Conservation (phyloP, 1,139 yeast genomes). For the Nakaseomyces kungkrabaensis region DNA sequence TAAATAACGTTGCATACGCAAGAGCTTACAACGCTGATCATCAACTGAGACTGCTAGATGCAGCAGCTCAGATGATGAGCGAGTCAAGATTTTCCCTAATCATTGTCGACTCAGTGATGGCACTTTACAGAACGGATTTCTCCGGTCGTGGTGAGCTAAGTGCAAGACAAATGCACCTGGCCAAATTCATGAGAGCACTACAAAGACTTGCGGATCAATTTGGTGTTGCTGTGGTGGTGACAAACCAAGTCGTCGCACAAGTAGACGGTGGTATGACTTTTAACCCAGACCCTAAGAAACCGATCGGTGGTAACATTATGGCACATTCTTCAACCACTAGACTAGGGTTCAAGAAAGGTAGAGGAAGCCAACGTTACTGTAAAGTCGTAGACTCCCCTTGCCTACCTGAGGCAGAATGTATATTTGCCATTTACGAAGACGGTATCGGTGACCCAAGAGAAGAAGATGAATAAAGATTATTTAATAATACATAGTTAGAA, state of each 20-base stretch:
- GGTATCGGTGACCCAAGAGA: conserved; percentile 94
- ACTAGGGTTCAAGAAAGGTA: conserved; percentile 78
- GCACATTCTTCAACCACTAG: conserved; percentile 96
- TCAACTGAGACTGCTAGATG: conserved; percentile 73
- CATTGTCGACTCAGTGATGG: conserved; percentile 94
- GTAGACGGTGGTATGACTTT: conserved; percentile 87
- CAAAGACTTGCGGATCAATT: conserved; percentile 95
- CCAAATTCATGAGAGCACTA: conserved; percentile 81
- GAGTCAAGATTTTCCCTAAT: conserved; percentile 74
- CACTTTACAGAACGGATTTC: conserved; percentile 88
- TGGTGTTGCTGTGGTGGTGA: conserved; percentile 96
- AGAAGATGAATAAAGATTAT: conserved; percentile 43
- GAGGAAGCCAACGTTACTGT: conserved; percentile 87
- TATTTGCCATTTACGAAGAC: conserved; percentile 91
- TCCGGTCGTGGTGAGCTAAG: conserved; percentile 94
- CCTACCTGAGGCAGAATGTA: conserved; percentile 88
- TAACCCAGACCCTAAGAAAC: conserved; percentile 97
- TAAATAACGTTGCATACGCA: conserved; percentile 95
- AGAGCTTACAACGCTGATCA: conserved; percentile 97
- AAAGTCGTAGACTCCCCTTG: conserved; percentile 89
- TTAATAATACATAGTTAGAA: not conserved
- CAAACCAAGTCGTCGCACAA: conserved; percentile 97
- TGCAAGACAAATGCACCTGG: conserved; percentile 91
- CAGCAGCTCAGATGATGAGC: conserved; percentile 95
- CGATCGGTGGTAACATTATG: conserved; percentile 96